Conservation (phyloP, 2,329 filamentous ascomycete genomes). For the Pezicula rhizophila region DNA sequence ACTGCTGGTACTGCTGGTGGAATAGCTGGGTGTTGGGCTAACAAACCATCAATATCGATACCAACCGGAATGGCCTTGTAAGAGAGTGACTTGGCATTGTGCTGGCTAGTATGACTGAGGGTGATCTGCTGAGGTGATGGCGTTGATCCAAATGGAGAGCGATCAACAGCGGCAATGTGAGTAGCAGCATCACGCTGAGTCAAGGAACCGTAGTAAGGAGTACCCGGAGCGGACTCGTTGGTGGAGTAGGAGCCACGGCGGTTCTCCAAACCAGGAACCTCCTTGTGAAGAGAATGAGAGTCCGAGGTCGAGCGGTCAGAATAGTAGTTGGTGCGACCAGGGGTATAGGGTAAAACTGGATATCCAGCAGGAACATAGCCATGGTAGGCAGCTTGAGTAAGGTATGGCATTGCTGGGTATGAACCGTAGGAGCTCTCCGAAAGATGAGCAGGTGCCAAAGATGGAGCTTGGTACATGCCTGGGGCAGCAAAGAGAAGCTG, state of each 20-base stretch:
- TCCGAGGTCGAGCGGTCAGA: constrained; percentile 16
- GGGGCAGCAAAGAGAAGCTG: constrained; percentile 26
- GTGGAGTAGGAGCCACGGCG: constrained; percentile 64
- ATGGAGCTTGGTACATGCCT: constrained; percentile 25
- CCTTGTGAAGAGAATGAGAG: constrained; percentile 25
- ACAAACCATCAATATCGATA: constrained; percentile 52
- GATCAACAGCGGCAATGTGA: constrained; percentile 53
- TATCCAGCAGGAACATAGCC: constrained; percentile 24
- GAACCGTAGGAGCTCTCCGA: constrained; percentile 24
- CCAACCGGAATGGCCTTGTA: constrained; percentile 27
- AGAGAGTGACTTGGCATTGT: constrained; percentile 22
- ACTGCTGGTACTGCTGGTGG: constrained; percentile 86
- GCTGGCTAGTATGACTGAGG: constrained; percentile 32
- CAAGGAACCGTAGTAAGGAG: constrained; percentile 55
- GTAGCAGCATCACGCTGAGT: constrained; percentile 54
- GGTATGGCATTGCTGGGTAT: constrained; percentile 25
- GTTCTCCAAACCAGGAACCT: constrained; percentile 58
- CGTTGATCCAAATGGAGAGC: constrained; percentile 57
- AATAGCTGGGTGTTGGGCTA: constrained; percentile 73
- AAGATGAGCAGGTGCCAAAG: constrained; percentile 20
- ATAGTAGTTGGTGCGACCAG: constrained; percentile 23
- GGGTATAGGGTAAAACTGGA: constrained; percentile 25
- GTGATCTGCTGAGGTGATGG: constrained; percentile 58
- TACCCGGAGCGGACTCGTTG: constrained; percentile 60
- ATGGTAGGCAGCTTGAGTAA: constrained; percentile 25